Base-by-base conservation (phyloP, 768 basidiomycete genomes). In the Harrya chromipes region DNA sequence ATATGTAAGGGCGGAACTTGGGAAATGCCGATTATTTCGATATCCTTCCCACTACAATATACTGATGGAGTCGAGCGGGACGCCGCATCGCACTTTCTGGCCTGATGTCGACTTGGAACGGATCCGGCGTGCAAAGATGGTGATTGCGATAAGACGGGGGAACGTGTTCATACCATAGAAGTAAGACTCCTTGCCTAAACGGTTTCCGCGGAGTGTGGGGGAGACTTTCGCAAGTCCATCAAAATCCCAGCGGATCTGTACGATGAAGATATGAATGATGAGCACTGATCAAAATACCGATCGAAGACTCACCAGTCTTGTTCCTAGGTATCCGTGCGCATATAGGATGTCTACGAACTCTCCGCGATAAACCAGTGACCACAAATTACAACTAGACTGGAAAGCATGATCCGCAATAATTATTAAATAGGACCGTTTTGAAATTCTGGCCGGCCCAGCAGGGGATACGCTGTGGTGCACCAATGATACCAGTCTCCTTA, bases 141-240 rank as follows among this genome's bases (percentile, higher is more conserved):
- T 39, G 37, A 42, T 50, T 29, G 23, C 40, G 53, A 55, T 52
- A 49, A 42, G 23, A 17, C 34, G 6, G n/a, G 34, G 49, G n/a
- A 49, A 27, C 50, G 42, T 50, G 57, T 44, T 29, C 35, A 26
- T 27, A 27, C 40, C 41, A 29, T 20, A 42, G 37, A 49, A 23
- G 41, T n/a, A 26, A 36, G 17, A 11, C 13, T 19, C 36, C 21
- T 45, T 41, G 13, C 45, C 44, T 23, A 45, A 36, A 37, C 11
- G 21, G n/a, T 26, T 17, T 16, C 33, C 41, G 41, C 26, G 41
- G 27, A 31, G 39, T 16, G 6, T 27, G 20, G 35, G 43, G 21
- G 20, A 35, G 35, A 43, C 23, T 41, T 43, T 38, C 38, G 21
- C 17, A 4, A 29, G 33, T 46, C 42, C 40, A 40, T 13, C 16